Evolutionary conservation across 2,329 filamentous ascomycete genomes (phyloP), one percentile per base, ranked within the genome.

Genomic region (Corinectria fuckeliana): DNA sequence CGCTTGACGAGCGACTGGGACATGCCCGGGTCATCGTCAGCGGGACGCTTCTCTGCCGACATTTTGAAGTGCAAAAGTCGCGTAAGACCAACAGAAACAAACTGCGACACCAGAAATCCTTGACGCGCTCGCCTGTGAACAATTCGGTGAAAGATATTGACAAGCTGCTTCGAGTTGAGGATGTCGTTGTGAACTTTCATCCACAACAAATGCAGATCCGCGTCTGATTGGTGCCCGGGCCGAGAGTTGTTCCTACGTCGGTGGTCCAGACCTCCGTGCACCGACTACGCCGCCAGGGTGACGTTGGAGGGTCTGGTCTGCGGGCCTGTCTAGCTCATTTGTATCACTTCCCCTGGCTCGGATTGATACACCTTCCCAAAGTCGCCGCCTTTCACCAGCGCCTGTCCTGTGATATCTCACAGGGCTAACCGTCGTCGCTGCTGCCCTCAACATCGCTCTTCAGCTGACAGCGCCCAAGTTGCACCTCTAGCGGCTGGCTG

Each of bases 11-110:
- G 87, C 68, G 94, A 84, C 77, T 96, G 91, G 48, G 88, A 88
- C 21, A 88, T 87, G 70, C 89, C 87, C 68, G 94, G 94, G 61
- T 91, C 90, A 68, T 91, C 90, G 62, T 91, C 88, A n/a, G 93
- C 93, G 60, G 93, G 91, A 73, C 95, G 88, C 80, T 99, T 98
- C 78, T 96, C 93, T 63, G 91, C 85, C 30, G 93, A 92, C 93
- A 97, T 97, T 60, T n/a, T 73, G 69, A 48, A 16, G 25, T 4
- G 49, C 34, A 14, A 30, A 45, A 39, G n/a, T 14, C 26, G 13
- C 45, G 11, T 4, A 32, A 16, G 20, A 1, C 6, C 13, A 30
- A 3, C 2, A 7, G 5, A 4, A 30, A 47, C 11, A 4, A 14
- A 44, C 56, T 23, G 62, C 55, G 62, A 70, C 53, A 25, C 50